Base-by-base conservation (phyloP, 345 rosid genomes). In the Populus tremula region DNA sequence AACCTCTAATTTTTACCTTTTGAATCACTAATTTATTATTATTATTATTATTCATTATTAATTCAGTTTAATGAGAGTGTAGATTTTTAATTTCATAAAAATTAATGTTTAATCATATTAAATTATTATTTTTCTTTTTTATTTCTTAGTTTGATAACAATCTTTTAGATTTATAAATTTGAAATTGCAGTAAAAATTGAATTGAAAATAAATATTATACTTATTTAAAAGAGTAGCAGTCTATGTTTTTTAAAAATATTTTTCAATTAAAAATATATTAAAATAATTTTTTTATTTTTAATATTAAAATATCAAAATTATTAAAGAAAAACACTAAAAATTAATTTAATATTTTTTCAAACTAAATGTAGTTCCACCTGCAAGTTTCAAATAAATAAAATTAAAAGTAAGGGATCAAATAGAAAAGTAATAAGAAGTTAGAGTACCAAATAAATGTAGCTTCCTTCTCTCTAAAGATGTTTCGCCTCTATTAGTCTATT, bases 151-250 rank as follows among this genome's bases (percentile, higher is more conserved):
- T 41, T 41, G 5, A 20, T 54, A 54, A 54, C 0, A 54, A n/a
- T 2, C 1, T 20, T 54, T 20, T 16, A 9, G 3, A 21, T 54
- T 54, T 1, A 21, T 8, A 13, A 21, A 54, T 21, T 7, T 54
- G 13, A 8, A 54, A 8, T 21, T 54, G 2, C 10, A 41, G 1
- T 10, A 10, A 41, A 10, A 1, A 41, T 0, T 9, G 0, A 41
- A 41, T 41, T 41, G 0, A 41, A 41, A 41, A 4, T 2, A 41
- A 2, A 41, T 10, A 41, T 41, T 10, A 41, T 0, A 0, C 13
- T 41, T 41, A 13, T 41, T 41, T 41, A 0, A 12, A 1, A 10
- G 3, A 2, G 45, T 0, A 0, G 0, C 2, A 8, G 0, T 3
- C 8, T 21, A 2, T 50, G 1, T 50, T 18, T 0, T 21, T 6